Conservation (phyloP, 225 moss, liverwort and hornwort species). For the Pseudisothecium myosuroides region DNA sequence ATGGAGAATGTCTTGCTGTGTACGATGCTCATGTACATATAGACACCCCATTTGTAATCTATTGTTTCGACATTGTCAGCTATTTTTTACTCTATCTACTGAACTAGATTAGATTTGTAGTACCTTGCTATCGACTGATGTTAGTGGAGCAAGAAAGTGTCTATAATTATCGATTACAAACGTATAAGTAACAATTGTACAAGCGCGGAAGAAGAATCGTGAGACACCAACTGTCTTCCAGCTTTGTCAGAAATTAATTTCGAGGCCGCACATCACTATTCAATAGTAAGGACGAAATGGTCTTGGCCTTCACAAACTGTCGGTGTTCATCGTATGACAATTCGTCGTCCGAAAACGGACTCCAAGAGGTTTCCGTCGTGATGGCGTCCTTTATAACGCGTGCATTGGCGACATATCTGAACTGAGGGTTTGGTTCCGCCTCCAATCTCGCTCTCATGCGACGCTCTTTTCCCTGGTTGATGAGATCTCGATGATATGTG, state of each 20-base stretch:
- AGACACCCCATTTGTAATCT: not conserved
- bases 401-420: not conserved
- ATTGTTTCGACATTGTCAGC: not conserved
- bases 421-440: not conserved
- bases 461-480: conserved; percentile 2
- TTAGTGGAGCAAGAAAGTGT: not conserved
- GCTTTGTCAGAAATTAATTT: not conserved
- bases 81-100: not conserved
- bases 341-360: conserved; percentile 9
- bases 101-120: not conserved
- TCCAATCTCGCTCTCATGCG: not conserved
- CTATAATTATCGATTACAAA: not conserved
- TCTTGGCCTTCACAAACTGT: conserved; percentile 12
- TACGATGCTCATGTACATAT: conserved; percentile 7
- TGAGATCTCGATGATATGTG: conserved; percentile 12
- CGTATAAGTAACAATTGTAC: not conserved
- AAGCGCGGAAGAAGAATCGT: not conserved
- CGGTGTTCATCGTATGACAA: conserved; percentile 10
- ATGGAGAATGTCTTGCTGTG: not conserved
- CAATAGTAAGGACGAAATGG: conserved; percentile 1
- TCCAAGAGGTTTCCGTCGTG: not conserved
- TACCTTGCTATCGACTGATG: not conserved
- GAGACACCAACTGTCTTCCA: not conserved
- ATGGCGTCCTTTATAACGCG: not conserved
- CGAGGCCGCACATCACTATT: not conserved